Evolutionary conservation across 768 basidiomycete species (phyloP).

Genomic region (Leccinum fibrillosum): DNA sequence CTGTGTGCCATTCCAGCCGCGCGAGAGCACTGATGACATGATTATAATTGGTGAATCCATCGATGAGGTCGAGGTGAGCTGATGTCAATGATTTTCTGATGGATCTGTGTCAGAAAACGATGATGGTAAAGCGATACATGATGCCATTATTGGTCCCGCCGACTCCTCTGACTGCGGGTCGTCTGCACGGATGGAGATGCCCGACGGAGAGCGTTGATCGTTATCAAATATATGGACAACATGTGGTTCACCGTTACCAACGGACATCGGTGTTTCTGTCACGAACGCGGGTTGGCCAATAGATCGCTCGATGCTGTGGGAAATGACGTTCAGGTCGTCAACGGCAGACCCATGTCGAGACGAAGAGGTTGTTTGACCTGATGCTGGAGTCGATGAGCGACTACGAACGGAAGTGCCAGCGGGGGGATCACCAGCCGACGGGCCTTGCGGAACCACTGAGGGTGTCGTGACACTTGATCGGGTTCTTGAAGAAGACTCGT

Average conservation of each 20-base stretch:
- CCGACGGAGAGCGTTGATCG: slow-evolving; percentile 10
- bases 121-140: slow-evolving; percentile 23
- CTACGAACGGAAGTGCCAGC: slow-evolving; percentile 12
- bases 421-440: slow-evolving; percentile 11
- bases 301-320: slow-evolving; percentile 27
- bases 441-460: slow-evolving; percentile 5
- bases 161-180: slow-evolving; percentile 5
- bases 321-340: slow-evolving; percentile 27
- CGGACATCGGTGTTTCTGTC: slow-evolving; percentile 6
- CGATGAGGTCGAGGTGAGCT: slow-evolving; percentile 43
- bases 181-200: slow-evolving; percentile 4
- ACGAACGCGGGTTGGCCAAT: slow-evolving; percentile 14
- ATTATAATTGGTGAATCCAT: slow-evolving; percentile 19
- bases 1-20: slow-evolving; percentile 8
- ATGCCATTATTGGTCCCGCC: slow-evolving; percentile 16
- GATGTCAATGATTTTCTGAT: slow-evolving; percentile 33
- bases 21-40: slow-evolving; percentile 6
- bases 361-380: slow-evolving; percentile 35
- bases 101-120: slow-evolving; percentile 25
- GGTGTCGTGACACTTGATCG: slow-evolving; percentile 6
- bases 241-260: slow-evolving; percentile 12
- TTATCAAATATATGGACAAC: slow-evolving; percentile 6
- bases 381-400: slow-evolving; percentile 31
- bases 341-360: slow-evolving; percentile 23
- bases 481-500: slow-evolving; percentile 5